These are phyloP conservation scores for Emmonsiellopsis sp. DNA, from an alignment of 2,329 filamentous ascomycete species.

Conservation along the genomic window DNA sequence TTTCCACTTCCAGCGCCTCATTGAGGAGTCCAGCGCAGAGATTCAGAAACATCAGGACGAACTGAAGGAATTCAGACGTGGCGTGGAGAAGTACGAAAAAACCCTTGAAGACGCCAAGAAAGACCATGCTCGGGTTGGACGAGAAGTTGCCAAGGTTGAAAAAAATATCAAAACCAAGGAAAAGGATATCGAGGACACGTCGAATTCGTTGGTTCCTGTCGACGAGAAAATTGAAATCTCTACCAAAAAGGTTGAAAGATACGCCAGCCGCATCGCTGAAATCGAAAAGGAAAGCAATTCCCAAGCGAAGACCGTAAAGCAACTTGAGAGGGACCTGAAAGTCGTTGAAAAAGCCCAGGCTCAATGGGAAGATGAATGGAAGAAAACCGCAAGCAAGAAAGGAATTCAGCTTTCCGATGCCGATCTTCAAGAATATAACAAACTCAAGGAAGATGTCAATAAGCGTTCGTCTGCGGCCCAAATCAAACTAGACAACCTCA, in stretches of 20 bases:
- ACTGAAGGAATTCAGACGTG: constrained; percentile 81
- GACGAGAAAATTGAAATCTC: constrained; percentile 85
- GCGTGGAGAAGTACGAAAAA: constrained; percentile 74
- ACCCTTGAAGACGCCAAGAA: constrained; percentile 72
- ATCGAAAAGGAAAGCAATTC: constrained; percentile 68
- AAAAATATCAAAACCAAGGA: constrained; percentile 77
- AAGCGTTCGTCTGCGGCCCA: constrained; percentile 73
- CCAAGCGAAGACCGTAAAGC: constrained; percentile 59
- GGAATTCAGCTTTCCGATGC: constrained; percentile 76
- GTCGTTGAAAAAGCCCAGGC: constrained; percentile 83
- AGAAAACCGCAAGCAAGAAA: constrained; percentile 73
- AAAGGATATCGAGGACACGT: constrained; percentile 75
- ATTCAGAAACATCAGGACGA: constrained; percentile 94
- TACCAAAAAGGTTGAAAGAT: constrained; percentile 58
- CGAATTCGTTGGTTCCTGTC: constrained; percentile 77
- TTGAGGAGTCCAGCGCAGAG: constrained; percentile 81
- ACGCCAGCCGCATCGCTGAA: constrained; percentile 58
- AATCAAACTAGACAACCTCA: constrained; percentile 74
- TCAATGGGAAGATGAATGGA: constrained; percentile 81
- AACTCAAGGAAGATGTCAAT: constrained; percentile 74
- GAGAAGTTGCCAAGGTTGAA: constrained; percentile 73
- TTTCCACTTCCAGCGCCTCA: constrained; percentile 86
- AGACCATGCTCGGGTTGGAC: constrained; percentile 68
- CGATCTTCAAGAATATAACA: constrained; percentile 84
- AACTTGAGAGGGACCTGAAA: constrained; percentile 69